Conservation (phyloP, 345 rosid species). For the Nasturtium officinale region DNA sequence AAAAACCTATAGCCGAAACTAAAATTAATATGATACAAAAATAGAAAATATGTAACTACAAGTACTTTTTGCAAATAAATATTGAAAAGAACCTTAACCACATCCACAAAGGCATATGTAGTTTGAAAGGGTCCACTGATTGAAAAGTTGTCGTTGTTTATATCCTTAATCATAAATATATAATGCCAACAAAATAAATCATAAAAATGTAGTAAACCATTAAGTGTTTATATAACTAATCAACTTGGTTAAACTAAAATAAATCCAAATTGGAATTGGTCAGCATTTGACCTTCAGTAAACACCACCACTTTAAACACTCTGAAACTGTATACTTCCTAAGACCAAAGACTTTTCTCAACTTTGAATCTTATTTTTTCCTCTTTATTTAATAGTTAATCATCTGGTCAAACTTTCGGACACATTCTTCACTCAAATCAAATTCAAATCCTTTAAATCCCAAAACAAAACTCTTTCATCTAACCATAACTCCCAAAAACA, state of each 20-base stretch:
- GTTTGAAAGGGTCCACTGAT: neutral
- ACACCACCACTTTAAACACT: conserved; percentile 21
- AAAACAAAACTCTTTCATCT: conserved; percentile 29
- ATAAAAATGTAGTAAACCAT: neutral
- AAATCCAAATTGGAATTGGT: conserved; percentile 54
- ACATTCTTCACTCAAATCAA: conserved; percentile 18
- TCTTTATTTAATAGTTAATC: neutral
- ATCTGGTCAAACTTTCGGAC: conserved; percentile 58
- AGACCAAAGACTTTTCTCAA: conserved; percentile 67
- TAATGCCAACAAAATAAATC: too few relatives aligned
- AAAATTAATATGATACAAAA: neutral
- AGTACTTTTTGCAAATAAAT: neutral
- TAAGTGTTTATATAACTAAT: neutral
- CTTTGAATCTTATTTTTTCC: conserved; percentile 30
- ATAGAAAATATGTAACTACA: neutral
- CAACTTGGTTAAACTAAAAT: conserved; percentile 3
- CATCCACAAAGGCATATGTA: neutral
- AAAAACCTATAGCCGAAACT: neutral
- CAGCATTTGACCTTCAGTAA: conserved; percentile 57
- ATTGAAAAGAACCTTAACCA: neutral
- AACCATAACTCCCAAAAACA: conserved; percentile 12
- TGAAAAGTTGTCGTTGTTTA: neutral
- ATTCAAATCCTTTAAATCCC: conserved; percentile 32
- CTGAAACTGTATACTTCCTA: neutral
- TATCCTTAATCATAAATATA: too few relatives aligned